Percentiles rank a stretch among this genome's conserved stretches.
Conservation (phyloP, 2,329 filamentous ascomycete genomes). For the Hirsutella thompsonii region DNA sequence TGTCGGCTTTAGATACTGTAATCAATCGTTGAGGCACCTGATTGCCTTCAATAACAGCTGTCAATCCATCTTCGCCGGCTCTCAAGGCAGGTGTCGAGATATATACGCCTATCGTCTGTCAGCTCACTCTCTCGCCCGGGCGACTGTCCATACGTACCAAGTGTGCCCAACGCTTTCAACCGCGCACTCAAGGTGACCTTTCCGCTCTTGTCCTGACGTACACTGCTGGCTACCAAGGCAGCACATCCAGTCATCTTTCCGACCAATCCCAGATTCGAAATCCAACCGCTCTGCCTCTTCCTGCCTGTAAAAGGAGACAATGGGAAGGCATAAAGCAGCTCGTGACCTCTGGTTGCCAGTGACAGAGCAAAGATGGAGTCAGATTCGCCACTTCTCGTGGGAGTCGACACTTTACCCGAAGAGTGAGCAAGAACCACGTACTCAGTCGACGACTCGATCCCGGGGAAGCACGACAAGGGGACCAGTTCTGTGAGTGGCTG, state of each 20-base stretch:
- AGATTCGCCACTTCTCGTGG: constrained; percentile 29
- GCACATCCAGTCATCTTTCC: constrained; percentile 85
- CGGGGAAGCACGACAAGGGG: constrained; percentile 59
- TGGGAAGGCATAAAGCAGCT: constrained; percentile 68
- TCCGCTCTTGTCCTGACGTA: constrained; percentile 40
- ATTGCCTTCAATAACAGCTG: constrained; percentile 61
- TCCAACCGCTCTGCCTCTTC: constrained; percentile 23
- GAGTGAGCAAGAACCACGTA: constrained; percentile 67
- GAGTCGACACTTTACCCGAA: constrained; percentile 46
- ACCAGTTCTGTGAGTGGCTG: constrained; percentile 55
- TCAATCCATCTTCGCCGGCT: constrained; percentile 50
- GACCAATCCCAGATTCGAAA: constrained; percentile 65
- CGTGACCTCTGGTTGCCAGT: constrained; percentile 56
- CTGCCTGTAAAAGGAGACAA: constrained; percentile 41
- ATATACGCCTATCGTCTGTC: constrained; percentile 46
- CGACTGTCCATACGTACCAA: constrained; percentile 36
- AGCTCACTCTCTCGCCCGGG: background rate
- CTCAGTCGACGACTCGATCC: constrained; percentile 38
- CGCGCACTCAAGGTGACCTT: constrained; percentile 52
- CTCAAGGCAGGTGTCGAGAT: constrained; percentile 54
- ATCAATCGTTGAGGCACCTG: constrained; percentile 58
- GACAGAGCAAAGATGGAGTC: constrained; percentile 47
- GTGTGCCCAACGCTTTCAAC: constrained; percentile 66
- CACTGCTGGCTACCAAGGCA: constrained; percentile 53
- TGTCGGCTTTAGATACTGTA: constrained; percentile 34